Conservation (phyloP, 495 filamentous ascomycete species). For the Penicillium daleae region DNA sequence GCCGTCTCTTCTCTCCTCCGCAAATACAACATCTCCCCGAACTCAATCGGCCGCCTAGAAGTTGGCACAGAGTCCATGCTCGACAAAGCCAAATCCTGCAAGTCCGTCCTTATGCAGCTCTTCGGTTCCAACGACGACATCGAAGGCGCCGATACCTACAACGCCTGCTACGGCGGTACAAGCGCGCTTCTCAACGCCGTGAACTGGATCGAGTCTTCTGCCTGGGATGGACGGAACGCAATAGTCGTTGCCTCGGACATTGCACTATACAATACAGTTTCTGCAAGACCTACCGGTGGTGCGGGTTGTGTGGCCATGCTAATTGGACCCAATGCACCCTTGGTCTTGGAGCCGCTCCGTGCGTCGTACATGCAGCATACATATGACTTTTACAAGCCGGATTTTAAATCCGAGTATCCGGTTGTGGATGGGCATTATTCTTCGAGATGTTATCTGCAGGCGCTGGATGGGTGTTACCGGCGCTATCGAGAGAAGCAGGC, state of each 20-base stretch:
- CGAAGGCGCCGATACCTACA: slow-evolving; percentile 95
- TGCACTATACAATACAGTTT: slow-evolving; percentile 93
- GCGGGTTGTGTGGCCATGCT: slow-evolving; percentile 93
- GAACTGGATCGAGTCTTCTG: slow-evolving; percentile 97
- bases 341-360: slow-evolving; percentile 85
- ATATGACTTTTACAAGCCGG: slow-evolving; percentile 99
- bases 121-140: slow-evolving; percentile 87
- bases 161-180: slow-evolving; percentile 97
- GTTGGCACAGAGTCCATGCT: slow-evolving; percentile 97
- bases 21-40: slow-evolving; percentile 90
- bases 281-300: slow-evolving; percentile 92
- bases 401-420: slow-evolving; percentile 95
- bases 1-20: slow-evolving; percentile 80
- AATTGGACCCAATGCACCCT: slow-evolving; percentile 85
- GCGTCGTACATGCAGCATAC: slow-evolving; percentile 90
- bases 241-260: slow-evolving; percentile 95
- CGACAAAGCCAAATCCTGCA: slow-evolving; percentile 99
- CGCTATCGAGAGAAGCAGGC: slow-evolving; percentile 81
- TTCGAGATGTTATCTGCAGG: slow-evolving; percentile 89
- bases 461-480: slow-evolving; percentile 94
- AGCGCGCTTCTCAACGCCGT: slow-evolving; percentile 94
- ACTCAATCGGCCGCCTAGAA: slow-evolving; percentile 88
- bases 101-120: slow-evolving; percentile 96
- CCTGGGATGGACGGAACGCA: slow-evolving; percentile 92
- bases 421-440: slow-evolving; percentile 96